Evolutionary conservation across 169 alveolate species (phyloP).

Genomic region (Cystoisospora suis): DNA sequence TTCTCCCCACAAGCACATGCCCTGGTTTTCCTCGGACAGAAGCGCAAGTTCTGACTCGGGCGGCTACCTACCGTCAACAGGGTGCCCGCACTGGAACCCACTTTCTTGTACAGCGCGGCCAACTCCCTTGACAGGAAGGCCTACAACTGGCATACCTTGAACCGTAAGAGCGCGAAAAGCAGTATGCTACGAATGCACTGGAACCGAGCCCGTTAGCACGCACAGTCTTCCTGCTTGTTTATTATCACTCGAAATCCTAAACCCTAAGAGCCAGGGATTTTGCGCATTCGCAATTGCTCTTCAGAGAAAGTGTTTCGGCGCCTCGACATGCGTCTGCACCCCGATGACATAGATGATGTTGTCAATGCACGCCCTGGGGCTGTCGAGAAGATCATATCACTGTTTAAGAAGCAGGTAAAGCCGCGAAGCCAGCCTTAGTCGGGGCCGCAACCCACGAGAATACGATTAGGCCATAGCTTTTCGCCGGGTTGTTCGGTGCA

Average conservation of each 20-base stretch:
- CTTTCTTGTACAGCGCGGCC: constrained; percentile 73
- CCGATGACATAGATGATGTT: constrained; percentile 78
- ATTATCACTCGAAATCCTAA: neutral
- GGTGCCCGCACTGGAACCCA: neutral
- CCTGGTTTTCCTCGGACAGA: no score
- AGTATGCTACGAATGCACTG: no score
- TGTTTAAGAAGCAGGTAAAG: constrained; percentile 70
- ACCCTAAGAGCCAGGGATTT: no score
- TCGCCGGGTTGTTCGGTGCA: no score
- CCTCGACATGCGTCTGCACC: constrained; percentile 80
- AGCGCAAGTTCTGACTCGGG: no score
- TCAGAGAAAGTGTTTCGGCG: constrained; percentile 81
- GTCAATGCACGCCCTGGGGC: constrained; percentile 83
- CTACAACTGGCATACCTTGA: constrained; percentile 87
- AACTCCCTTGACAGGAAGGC: constrained; percentile 78
- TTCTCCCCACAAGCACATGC: no score
- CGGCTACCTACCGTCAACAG: neutral
- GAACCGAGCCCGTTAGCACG: no score
- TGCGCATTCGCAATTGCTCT: neutral
- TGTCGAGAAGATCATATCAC: constrained; percentile 78
- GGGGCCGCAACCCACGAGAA: no score
- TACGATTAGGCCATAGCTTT: no score
- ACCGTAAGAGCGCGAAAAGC: neutral
- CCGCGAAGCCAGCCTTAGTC: no score
- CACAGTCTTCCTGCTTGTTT: no score